Base-by-base conservation (phyloP, 1,139 yeast species). In the Hansenula lynferdii region DNA sequence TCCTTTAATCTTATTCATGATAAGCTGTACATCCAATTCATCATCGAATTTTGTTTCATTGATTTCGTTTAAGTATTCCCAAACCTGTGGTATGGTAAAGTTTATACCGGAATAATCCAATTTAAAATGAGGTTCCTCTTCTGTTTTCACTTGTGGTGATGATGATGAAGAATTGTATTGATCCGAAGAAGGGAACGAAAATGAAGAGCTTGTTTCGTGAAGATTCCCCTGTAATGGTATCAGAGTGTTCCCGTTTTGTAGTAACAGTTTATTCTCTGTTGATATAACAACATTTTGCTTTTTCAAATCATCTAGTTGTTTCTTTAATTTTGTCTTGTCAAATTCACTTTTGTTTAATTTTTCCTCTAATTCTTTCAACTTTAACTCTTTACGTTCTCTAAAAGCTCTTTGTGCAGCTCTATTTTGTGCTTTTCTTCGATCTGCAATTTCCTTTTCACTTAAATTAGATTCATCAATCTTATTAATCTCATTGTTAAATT, bases 401-500 rank as follows among this genome's bases (percentile, higher is more conserved):
- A 86, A 86, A 2, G 96, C 96, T 48, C 92, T 69, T 61, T 86
- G 96, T 0, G 96, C 95, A 6, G 92, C 94, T 52, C 96, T 67
- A 57, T 87, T 87, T 57, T 85, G 95, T 0, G 90, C 90, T 57
- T 81, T 85, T 39, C 58, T 46, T 42, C 43, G 49, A 23, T 42
- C 37, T 2, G 52, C 48, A 5, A 52, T 17, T 24, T 53, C 56
- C 30, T 50, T 39, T 25, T 51, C 54, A 1, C 48, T 34, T 5
- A 49, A 32, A 8, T 21, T 20, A 10, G 35, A 41, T 16, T 45
- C 44, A 21, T 39, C 39, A 15, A 29, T 35, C 12, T 14, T n/a
- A 23, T 37, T 40, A 8, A 34, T 36, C 11, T 16, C 29, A 2
- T 28, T 29, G 15, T 47, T 47, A 9, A 42, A 12, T 2, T 20